Conservation (phyloP, 176 grass and related monocot genomes). For the Guadua angustifolia region DNA sequence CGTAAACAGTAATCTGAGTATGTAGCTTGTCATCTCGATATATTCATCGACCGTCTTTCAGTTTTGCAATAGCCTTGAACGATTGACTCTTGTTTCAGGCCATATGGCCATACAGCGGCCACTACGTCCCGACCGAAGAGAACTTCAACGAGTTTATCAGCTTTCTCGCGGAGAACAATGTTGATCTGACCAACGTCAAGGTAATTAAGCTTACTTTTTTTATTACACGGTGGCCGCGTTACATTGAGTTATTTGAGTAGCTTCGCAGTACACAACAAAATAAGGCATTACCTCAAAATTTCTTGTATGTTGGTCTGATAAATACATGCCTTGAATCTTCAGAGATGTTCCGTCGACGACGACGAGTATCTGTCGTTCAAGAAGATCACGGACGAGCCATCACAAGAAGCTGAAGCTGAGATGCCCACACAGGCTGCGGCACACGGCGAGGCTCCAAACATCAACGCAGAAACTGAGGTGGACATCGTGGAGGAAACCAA, state of each 20-base stretch:
- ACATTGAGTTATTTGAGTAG: no score
- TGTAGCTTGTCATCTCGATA: no score
- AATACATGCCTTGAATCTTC: neutral
- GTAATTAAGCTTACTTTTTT: slow-evolving; percentile 30
- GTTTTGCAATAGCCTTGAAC: slow-evolving; percentile 4
- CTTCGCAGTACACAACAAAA: no score
- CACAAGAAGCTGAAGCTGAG: neutral
- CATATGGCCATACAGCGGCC: slow-evolving; percentile 83
- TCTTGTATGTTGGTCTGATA: no score
- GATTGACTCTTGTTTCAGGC: slow-evolving; percentile 41
- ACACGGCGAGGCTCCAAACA: no score
- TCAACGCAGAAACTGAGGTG: neutral
- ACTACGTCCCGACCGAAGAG: slow-evolving; percentile 78
- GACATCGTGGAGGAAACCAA: neutral
- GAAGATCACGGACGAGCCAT: neutral
- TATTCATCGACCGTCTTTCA: no score
- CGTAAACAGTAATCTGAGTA: neutral
- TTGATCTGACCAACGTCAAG: slow-evolving; percentile 73
- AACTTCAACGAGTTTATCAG: slow-evolving; percentile 68
- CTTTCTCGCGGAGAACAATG: slow-evolving; percentile 66
- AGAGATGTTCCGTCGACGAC: slow-evolving; percentile 73
- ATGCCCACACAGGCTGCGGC: no score
- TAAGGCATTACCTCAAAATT: no score
- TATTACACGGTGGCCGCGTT: no score
- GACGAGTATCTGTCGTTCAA: slow-evolving; percentile 42